Evolutionary conservation across 805 yeast species (phyloP).

Genomic region (Ogataea polymorpha): DNA sequence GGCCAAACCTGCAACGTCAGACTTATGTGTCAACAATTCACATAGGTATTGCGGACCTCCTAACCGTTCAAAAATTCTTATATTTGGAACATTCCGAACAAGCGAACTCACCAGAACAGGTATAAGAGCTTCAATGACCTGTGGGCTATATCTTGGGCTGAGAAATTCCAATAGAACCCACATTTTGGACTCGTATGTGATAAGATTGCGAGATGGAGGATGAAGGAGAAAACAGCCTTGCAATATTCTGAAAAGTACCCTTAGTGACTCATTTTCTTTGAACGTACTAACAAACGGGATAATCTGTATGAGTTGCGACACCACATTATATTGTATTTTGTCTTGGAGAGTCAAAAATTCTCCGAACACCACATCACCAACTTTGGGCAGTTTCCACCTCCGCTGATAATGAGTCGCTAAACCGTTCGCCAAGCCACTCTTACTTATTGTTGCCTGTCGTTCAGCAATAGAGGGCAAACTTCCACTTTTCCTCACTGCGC

Average conservation of each 20-base stretch:
- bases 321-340: constrained; percentile 49
- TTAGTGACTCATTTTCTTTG: constrained; percentile 15
- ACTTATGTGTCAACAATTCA: constrained; percentile 34
- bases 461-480: too few relatives aligned
- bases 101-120: constrained; percentile 57
- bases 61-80: constrained; percentile 55
- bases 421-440: too few relatives aligned
- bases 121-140: constrained; percentile 40
- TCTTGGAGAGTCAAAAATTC: constrained; percentile 49
- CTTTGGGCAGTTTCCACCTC: constrained; percentile 5
- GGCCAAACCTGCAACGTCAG: neutral
- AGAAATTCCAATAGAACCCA: constrained; percentile 29
- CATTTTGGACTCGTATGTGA: constrained; percentile 43
- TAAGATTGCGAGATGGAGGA: constrained; percentile 48
- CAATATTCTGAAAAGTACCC: constrained; percentile 37
- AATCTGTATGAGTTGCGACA: constrained; percentile 33
- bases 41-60: constrained; percentile 57
- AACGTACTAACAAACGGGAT: constrained; percentile 14
- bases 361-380: constrained; percentile 2
- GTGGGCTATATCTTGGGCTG: constrained; percentile 13
- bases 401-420: neutral
- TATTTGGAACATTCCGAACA: constrained; percentile 53
- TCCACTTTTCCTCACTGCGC: too few relatives aligned
- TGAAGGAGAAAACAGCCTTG: constrained; percentile 64
- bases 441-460: too few relatives aligned